Base-by-base conservation (phyloP, 2,329 filamentous ascomycete genomes). In the Dothideomycetes sp. region DNA sequence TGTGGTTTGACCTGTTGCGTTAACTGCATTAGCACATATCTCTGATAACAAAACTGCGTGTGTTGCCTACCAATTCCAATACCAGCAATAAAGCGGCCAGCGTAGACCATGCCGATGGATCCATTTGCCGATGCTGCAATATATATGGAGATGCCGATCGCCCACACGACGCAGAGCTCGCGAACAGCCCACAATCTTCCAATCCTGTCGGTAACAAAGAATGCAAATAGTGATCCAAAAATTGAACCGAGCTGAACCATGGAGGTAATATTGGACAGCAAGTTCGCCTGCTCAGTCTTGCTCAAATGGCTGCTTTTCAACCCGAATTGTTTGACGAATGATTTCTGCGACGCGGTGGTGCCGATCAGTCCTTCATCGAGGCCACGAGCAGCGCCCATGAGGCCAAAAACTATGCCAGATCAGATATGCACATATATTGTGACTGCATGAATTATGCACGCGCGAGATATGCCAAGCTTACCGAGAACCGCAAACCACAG, bases 161-260 rank as follows among this genome's bases (percentile, higher is more conserved):
- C 42, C 53, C 53, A 56, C 4, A 54, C 24, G 2, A 50, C 4
- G 37, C 53, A 56, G 4, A 56, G 45, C 32, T 52, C 43, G 3
- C 53, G 37, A 5, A 51, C 54, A 8, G 53, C 50, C 53, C 53
- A 56, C 2, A 56, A 43, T 24, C 53, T 49, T 11, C 53, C 53
- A 35, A 56, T 55, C 37, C 47, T 52, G 37, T 56, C 53, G 33
- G 51, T 54, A n/a, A 56, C 42, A 40, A 47, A 49, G 42, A 56
- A 56, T 4, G 70, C 70, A 47, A 80, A 69, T 22, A 84, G 65
- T 19, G 81, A 79, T 32, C 83, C 83, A 3, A 67, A 77, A 19
- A 88, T 81, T 17, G 75, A 82, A 17, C 83, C 83, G 51, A 87
- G 76, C 59, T 87, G 83, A 0, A 88, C 83, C 83, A 88, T 88